Percentiles rank a stretch among this genome's conserved stretches.
Conservation (phyloP, 768 basidiomycete genomes). For the Stropharia rugosoannulata region DNA sequence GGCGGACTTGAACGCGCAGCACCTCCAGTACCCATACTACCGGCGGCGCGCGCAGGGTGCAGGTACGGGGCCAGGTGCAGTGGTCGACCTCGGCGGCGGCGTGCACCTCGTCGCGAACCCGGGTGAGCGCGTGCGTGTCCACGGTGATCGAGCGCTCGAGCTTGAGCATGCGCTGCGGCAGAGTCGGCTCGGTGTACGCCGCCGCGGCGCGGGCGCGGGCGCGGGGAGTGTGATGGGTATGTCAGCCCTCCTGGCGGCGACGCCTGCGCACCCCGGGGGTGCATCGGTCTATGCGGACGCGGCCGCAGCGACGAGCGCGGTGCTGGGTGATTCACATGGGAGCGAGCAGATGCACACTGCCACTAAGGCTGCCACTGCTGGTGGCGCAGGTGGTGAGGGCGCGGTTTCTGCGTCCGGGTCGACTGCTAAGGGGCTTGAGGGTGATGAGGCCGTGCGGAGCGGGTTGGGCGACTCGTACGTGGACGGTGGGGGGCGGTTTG, state of each 20-base stretch:
- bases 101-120: slow-evolving; percentile 35
- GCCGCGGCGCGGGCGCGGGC: slow-evolving; percentile 38
- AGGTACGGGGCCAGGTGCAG: slow-evolving; percentile 7
- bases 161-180: slow-evolving; percentile 76
- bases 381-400: slow-evolving; percentile 5
- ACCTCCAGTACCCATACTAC: slow-evolving; percentile 40
- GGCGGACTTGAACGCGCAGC: slow-evolving; percentile 60
- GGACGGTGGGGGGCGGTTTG: slow-evolving; percentile 49
- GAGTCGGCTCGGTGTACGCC: slow-evolving; percentile 56
- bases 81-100: slow-evolving; percentile 19
- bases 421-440: slow-evolving; percentile 36
- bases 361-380: background rate
- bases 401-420: slow-evolving; percentile 9
- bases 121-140: slow-evolving; percentile 23
- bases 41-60: slow-evolving; percentile 28
- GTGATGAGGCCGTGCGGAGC: slow-evolving; percentile 59
- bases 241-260: slow-evolving; percentile 41
- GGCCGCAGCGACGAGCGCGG: slow-evolving; percentile 65
- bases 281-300: slow-evolving; percentile 47
- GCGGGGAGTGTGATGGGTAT: slow-evolving; percentile 48
- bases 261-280: slow-evolving; percentile 20
- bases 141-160: slow-evolving; percentile 58
- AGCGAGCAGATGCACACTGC: slow-evolving; percentile 2
- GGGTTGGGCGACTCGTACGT: slow-evolving; percentile 75
- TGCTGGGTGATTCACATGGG: slow-evolving; percentile 68